These are phyloP conservation scores for Arachnomyces sp. DNA, from an alignment of 2,329 filamentous ascomycete genomes.

Conservation along the genomic window DNA sequence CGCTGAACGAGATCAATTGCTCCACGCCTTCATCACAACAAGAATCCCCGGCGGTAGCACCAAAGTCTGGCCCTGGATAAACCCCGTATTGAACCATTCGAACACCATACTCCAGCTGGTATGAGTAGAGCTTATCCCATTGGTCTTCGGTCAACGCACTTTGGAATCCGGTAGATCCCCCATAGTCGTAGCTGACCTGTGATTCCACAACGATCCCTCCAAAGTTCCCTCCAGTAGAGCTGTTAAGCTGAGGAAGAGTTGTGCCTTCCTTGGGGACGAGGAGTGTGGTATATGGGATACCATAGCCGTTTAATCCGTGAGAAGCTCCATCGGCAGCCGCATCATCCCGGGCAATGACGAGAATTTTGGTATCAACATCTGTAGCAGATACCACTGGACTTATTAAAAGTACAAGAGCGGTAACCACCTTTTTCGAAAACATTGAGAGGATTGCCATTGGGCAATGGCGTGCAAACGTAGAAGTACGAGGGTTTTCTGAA, in stretches of 20 bases:
- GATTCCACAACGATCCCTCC: constrained; percentile 51
- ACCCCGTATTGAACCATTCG: constrained; percentile 55
- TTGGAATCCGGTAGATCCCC: constrained; percentile 32
- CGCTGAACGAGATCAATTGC: constrained; percentile 49
- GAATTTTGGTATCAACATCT: constrained; percentile 23
- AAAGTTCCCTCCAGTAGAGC: constrained; percentile 47
- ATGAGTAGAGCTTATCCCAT: constrained; percentile 50
- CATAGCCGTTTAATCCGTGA: constrained; percentile 53
- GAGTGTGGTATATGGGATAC: constrained; percentile 51
- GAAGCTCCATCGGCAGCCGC: constrained; percentile 42
- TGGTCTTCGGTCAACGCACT: constrained; percentile 51
- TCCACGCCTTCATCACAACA: constrained; percentile 45
- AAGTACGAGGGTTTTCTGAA: too few relatives aligned
- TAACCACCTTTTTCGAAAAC: too few relatives aligned
- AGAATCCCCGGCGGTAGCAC: constrained; percentile 33
- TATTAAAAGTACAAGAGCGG: too few relatives aligned
- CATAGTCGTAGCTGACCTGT: constrained; percentile 50
- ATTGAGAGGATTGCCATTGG: too few relatives aligned
- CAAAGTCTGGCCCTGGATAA: constrained; percentile 47
- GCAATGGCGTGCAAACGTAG: too few relatives aligned
- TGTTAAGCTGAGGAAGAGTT: constrained; percentile 47
- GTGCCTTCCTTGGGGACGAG: constrained; percentile 48
- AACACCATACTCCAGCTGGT: constrained; percentile 52
- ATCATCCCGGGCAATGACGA: constrained; percentile 50
- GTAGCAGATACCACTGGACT: too few relatives aligned